Percentiles rank a stretch among this genome's conserved stretches.
Evolutionary conservation across 345 rosid species (phyloP).

Genomic region (Citrus cavaleriei): DNA sequence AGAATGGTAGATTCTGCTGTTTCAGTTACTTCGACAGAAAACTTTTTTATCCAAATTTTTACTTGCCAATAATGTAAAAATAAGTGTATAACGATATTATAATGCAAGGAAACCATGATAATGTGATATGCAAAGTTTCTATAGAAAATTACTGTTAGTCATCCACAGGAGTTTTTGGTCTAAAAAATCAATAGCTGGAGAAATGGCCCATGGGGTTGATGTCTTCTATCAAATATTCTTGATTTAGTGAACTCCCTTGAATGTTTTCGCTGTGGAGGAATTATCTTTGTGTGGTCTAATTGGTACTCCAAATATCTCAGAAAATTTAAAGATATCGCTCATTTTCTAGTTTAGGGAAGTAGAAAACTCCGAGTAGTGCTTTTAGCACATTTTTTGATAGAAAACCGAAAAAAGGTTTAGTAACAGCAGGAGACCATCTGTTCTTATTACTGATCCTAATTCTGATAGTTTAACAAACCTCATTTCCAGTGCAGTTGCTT

Average conservation of each 20-base stretch:
- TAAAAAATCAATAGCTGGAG: not conserved
- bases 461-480: constrained; percentile 22
- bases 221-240: not conserved
- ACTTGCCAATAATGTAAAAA: not conserved
- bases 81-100: not conserved
- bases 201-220: not conserved
- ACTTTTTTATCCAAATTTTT: not conserved
- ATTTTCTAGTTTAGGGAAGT: not conserved
- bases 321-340: not conserved
- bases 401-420: not conserved
- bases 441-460: not conserved
- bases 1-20: not conserved
- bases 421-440: not conserved
- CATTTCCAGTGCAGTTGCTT: constrained; percentile 69
- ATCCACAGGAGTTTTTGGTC: not conserved
- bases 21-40: not conserved
- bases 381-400: not conserved
- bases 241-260: not conserved
- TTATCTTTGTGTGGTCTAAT: not conserved
- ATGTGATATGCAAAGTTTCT: not conserved
- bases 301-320: not conserved
- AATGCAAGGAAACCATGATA: not conserved
- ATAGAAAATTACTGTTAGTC: not conserved
- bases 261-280: not conserved
- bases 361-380: not conserved